phyloP scores from a whole-genome alignment of 169 alveolate genomes.

The Cryptosporidium bovis region DNA sequence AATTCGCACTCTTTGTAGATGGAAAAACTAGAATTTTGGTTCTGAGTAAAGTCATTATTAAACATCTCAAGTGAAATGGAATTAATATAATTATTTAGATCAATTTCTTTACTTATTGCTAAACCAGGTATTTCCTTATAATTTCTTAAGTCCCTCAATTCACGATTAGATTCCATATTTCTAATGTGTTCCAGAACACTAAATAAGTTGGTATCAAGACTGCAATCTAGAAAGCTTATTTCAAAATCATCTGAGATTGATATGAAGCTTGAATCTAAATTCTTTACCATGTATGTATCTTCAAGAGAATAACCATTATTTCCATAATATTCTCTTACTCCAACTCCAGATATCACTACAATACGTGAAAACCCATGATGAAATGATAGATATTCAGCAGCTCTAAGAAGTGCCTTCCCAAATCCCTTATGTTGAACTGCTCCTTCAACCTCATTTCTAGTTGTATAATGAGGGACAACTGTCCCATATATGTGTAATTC shows the following conservation, averaged over 20 bases:
- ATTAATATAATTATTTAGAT: conserved; percentile 13
- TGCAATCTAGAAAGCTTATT: conserved; percentile 12
- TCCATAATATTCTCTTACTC: conserved; percentile 98
- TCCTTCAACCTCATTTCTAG: conserved; percentile 9
- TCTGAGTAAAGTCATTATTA: conserved; percentile 5
- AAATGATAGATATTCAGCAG: conserved; percentile 77
- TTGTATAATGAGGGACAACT: conserved; percentile 72
- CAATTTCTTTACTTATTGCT: conserved; percentile 18
- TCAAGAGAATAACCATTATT: conserved; percentile 95
- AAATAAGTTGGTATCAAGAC: conserved; percentile 57
- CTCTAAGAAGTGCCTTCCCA: conserved; percentile 75
- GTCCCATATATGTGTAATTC: conserved; percentile 93
- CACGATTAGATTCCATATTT: conserved; percentile 13
- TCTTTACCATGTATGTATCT: conserved; percentile 95
- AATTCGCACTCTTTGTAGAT: background rate
- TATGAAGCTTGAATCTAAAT: conserved; percentile 53
- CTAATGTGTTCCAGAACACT: conserved; percentile 33
- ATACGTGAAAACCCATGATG: conserved; percentile 88
- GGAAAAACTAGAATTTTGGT: background rate
- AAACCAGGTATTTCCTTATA: conserved; percentile 27
- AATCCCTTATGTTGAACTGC: conserved; percentile 73
- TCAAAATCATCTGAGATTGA: conserved; percentile 30
- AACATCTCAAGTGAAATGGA: conserved; percentile 16
- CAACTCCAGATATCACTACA: conserved; percentile 99
- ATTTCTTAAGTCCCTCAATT: conserved; percentile 5